Conservation (phyloP, 306 rosid genomes). For the Adenanthera pavonina region DNA sequence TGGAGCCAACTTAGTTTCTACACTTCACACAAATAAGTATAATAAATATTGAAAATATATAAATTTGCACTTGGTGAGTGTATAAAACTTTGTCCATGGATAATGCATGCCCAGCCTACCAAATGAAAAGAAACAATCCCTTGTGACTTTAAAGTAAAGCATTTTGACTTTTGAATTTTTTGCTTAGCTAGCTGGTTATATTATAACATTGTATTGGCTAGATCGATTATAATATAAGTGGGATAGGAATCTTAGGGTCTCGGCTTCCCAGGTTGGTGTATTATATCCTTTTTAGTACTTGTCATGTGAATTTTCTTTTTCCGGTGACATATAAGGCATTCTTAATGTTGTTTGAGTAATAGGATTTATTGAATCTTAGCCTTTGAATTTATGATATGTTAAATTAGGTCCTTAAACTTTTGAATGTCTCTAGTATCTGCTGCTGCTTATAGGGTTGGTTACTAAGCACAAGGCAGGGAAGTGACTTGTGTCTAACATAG, state of each 20-base stretch:
- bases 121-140: not conserved
- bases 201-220: not conserved
- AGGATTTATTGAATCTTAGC: constrained; percentile 16
- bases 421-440: constrained; percentile 18
- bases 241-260: constrained; percentile 75
- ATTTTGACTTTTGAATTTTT: not conserved
- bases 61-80: not conserved
- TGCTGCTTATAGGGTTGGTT: not conserved
- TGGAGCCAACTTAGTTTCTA: not conserved
- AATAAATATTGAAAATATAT: not conserved
- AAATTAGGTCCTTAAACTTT: constrained; percentile 1
- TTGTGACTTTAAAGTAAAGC: not conserved
- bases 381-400: constrained; percentile 7
- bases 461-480: not conserved
- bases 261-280: constrained; percentile 89
- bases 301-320: not conserved
- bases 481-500: not conserved
- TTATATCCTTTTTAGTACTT: constrained; percentile 7
- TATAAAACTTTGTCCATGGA: not conserved
- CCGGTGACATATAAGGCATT: not conserved
- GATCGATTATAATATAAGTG: constrained; percentile 63
- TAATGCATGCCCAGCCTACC: not conserved
- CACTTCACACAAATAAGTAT: not conserved
- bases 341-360: not conserved
- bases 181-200: not conserved